Evolutionary conservation across 257 asterid species (phyloP), one percentile per base, ranked within the genome.

Genomic region (Solanum infundibuliforme): DNA sequence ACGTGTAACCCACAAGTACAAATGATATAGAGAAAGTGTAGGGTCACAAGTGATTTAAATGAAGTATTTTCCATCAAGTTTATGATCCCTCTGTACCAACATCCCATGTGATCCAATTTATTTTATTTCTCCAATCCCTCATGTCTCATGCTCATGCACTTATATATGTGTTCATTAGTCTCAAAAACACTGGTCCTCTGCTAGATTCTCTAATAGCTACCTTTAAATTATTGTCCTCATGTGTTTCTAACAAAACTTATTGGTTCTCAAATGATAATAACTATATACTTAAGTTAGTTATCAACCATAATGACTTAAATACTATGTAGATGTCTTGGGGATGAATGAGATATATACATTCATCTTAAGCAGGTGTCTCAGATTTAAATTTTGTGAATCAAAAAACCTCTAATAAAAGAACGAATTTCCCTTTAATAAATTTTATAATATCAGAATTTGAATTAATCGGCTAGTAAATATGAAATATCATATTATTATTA

Each of bases 81-180:
- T 12, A 41, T 65, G 87, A 87, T 87, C 93, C 92, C 89, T 87
- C 71, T 85, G 35, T 68, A 83, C 90, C 92, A 91, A 87, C 93
- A 89, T 73, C 87, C 92, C 93, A 91, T 88, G 93, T 91, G 93
- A 88, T 48, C 75, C 52, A 35, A 38, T 12, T 83, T 20, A 39
- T 62, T 62, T 58, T 27, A 27, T 29, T 31, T 34, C 23, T 72
- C 87, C 68, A 46, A 31, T 81, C 85, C 69, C 69, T 46, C 38
- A 79, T 27, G 39, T 79, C 66, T 43, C 65, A 77, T 25, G 14
- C 39, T 81, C 66, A 81, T 81, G 69, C 68, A 81, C 27, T 81
- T 46, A 16, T 55, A 55, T 27, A 18, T 46, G 6, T 41, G 21
- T 81, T 81, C 18, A 46, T 46, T 46, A 81, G 68, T 81, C 68